Percentiles rank a stretch among this genome's conserved stretches.
phyloP scores from a whole-genome alignment of 768 basidiomycete genomes.

The Lentinus tigrinus region DNA sequence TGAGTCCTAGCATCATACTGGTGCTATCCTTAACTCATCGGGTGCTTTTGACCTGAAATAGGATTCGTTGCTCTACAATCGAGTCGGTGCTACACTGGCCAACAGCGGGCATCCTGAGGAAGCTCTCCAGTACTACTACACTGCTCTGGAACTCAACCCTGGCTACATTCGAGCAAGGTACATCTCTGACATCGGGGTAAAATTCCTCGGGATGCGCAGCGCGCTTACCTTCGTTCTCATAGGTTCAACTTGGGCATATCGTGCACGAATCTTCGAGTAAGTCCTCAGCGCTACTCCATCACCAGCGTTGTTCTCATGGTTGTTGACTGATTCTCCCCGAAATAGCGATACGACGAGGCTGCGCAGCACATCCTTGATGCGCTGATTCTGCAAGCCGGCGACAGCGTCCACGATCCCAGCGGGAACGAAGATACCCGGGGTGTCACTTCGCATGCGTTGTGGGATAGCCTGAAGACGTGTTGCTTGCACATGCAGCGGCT shows the following conservation, averaged over 20 bases:
- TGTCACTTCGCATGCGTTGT: constrained; percentile 74
- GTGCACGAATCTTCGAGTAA: constrained; percentile 80
- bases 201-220: neutral
- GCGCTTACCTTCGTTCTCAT: neutral
- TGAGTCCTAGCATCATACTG: constrained; percentile 34
- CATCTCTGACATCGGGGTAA: constrained; percentile 18
- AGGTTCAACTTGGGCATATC: constrained; percentile 95
- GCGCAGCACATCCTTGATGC: constrained; percentile 87
- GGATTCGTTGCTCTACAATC: constrained; percentile 93
- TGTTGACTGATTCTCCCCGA: neutral
- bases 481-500: constrained; percentile 77
- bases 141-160: constrained; percentile 84
- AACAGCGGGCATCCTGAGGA: constrained; percentile 79
- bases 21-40: neutral
- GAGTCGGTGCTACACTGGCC: constrained; percentile 92
- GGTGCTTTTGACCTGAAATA: constrained; percentile 29
- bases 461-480: constrained; percentile 85
- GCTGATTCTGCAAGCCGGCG: constrained; percentile 83
- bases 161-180: constrained; percentile 87
- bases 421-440: constrained; percentile 56
- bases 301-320: neutral
- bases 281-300: constrained; percentile 23
- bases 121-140: constrained; percentile 85
- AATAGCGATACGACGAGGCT: constrained; percentile 81
- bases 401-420: constrained; percentile 55